Base-by-base conservation (phyloP, 1,139 yeast genomes). In the Saccharomycopsis hybrid region DNA sequence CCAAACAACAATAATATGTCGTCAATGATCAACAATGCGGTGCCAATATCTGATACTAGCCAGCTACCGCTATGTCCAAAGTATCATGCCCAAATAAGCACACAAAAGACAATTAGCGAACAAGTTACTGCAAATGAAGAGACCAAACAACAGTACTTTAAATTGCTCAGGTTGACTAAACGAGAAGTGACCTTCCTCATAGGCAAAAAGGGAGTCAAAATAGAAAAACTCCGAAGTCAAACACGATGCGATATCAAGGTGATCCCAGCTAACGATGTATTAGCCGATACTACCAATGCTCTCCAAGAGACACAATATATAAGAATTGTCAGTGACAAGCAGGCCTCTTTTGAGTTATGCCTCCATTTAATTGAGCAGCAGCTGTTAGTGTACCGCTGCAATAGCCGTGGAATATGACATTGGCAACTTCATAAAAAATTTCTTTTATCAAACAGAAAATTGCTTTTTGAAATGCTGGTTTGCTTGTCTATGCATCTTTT, bases 121-220 rank as follows among this genome's bases (percentile, higher is more conserved):
- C 18, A 18, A 18, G 13, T 42, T 9, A 8, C 13, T 2, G 38
- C 11, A 31, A 18, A 29, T 7, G 35, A 36, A 31, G 33, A 36
- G n/a, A 27, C 9, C 28, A 27, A 27, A n/a, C 24, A 44, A 4
- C 49, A 46, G 33, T 44, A 39, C 2, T 54, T 46, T 42, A 46
- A 55, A 43, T 40, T 59, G 8, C 38, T 67, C 1, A 51, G 54
- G 24, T 49, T 66, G 24, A 62, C 56, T 13, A 61, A 62, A 44
- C 53, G 51, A 9, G 65, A 66, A 46, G 63, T 67, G 1, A 60
- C 68, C 1, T 64, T 58, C 42, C 54, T 67, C 24, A 67, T 68
- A 36, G 72, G 72, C 1, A 57, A 54, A 13, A 54, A 55, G 11
- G 72, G 72, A 1, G 28, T 51, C 9, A 56, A 63, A 41, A 66